Evolutionary conservation across 768 basidiomycete genomes (phyloP).

Genomic region (Mycena vulgaris): DNA sequence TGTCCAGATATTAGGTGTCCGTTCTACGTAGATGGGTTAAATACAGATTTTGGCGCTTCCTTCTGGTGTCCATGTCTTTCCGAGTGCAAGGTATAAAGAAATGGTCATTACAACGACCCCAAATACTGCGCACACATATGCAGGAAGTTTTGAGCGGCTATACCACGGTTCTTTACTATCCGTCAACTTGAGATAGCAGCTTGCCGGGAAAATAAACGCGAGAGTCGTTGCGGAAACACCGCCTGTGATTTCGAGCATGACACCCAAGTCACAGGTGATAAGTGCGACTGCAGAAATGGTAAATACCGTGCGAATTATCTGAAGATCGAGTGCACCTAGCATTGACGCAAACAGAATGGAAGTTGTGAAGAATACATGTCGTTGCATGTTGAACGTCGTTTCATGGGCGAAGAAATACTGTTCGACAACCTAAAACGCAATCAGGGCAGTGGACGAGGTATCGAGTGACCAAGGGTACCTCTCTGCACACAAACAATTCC

Average conservation of each 20-base stretch:
- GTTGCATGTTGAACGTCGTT: conserved; percentile 81
- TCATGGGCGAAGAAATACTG: conserved; percentile 96
- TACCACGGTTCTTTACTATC: conserved; percentile 73
- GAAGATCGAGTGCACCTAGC: conserved; percentile 67
- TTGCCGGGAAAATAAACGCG: conserved; percentile 93
- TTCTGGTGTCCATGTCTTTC: conserved; percentile 83
- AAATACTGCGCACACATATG: conserved; percentile 79
- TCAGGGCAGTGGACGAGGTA: background rate
- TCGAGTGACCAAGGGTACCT: conserved; percentile 63
- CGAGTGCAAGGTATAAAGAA: conserved; percentile 82
- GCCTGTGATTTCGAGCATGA: conserved; percentile 98
- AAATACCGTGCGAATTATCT: conserved; percentile 18
- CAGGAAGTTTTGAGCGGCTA: conserved; percentile 81
- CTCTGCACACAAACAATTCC: conserved; percentile 97
- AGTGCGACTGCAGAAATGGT: conserved; percentile 76
- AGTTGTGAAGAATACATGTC: conserved; percentile 94
- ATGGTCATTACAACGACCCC: conserved; percentile 84
- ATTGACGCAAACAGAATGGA: conserved; percentile 86
- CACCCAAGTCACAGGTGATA: conserved; percentile 96
- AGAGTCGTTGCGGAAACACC: conserved; percentile 94
- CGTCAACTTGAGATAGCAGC: conserved; percentile 86
- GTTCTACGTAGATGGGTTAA: conserved; percentile 50
- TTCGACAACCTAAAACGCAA: conserved; percentile 83
- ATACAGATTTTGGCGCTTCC: conserved; percentile 82
- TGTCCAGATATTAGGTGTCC: conserved; percentile 39